phyloP scores from a whole-genome alignment of 1,284 basidiomycete genomes.

The Cryptococcus hybrid region DNA sequence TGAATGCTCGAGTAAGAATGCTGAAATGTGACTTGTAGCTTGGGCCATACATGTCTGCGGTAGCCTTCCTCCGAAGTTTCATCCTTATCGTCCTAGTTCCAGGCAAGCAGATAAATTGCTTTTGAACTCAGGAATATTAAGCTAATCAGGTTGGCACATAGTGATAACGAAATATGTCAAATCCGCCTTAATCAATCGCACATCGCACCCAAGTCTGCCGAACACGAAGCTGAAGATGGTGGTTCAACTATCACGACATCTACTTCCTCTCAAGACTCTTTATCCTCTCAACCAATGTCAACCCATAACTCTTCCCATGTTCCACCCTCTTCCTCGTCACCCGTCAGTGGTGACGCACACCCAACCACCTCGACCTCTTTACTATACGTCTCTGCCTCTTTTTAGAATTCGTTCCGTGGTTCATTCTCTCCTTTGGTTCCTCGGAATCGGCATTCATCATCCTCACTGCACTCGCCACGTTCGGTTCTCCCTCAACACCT shows the following conservation, averaged over 20 bases:
- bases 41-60: conserved; percentile 69
- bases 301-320: background rate
- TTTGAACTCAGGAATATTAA: background rate
- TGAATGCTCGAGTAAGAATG: background rate
- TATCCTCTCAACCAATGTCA: conserved; percentile 1
- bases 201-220: background rate
- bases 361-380: conserved; percentile 42
- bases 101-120: conserved; percentile 26
- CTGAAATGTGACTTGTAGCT: conserved; percentile 54
- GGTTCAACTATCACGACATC: background rate
- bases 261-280: background rate
- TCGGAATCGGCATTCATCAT: conserved; percentile 32
- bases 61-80: conserved; percentile 61
- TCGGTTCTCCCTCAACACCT: conserved; percentile 36
- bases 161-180: conserved; percentile 46
- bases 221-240: background rate
- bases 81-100: conserved; percentile 67
- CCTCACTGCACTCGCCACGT: conserved; percentile 26
- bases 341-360: background rate
- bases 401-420: conserved; percentile 61
- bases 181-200: conserved; percentile 26
- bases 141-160: conserved; percentile 9
- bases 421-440: conserved; percentile 51
- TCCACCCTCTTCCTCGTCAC: background rate
- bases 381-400: conserved; percentile 41